These are phyloP conservation scores for Claviceps sorghi DNA, from an alignment of 2,329 filamentous ascomycete species.

Conservation along the genomic window DNA sequence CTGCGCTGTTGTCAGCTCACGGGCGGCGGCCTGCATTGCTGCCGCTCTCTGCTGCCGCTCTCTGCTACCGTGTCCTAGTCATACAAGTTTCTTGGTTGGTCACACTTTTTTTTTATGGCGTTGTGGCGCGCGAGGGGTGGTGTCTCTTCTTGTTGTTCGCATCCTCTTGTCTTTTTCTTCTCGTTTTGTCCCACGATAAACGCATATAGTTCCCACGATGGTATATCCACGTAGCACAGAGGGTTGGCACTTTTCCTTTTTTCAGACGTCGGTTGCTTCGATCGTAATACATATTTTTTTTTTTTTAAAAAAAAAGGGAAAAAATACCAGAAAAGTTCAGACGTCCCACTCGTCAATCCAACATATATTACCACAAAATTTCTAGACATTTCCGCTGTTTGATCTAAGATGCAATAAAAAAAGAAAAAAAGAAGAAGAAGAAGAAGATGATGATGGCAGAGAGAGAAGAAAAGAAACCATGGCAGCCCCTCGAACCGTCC, in stretches of 20 bases:
- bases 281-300: background rate
- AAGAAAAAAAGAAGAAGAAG: background rate
- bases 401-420: background rate
- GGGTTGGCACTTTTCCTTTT: constrained; percentile 4
- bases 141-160: background rate
- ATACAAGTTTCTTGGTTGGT: background rate
- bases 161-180: background rate
- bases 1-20: background rate
- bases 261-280: constrained; percentile 6
- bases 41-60: background rate
- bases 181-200: background rate
- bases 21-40: background rate
- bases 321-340: too few species aligned
- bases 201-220: constrained; percentile 6
- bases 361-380: background rate
- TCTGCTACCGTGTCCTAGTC: background rate
- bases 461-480: too few species aligned
- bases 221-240: constrained; percentile 3
- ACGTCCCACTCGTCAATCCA: constrained; percentile 6
- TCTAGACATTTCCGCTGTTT: too few species aligned
- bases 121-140: constrained; percentile 6
- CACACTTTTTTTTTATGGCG: background rate
- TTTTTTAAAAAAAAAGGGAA: too few species aligned
- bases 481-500: too few species aligned
- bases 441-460: too few species aligned